Conservation (phyloP, 805 yeast genomes). For the Hanseniaspora occidentalis region DNA sequence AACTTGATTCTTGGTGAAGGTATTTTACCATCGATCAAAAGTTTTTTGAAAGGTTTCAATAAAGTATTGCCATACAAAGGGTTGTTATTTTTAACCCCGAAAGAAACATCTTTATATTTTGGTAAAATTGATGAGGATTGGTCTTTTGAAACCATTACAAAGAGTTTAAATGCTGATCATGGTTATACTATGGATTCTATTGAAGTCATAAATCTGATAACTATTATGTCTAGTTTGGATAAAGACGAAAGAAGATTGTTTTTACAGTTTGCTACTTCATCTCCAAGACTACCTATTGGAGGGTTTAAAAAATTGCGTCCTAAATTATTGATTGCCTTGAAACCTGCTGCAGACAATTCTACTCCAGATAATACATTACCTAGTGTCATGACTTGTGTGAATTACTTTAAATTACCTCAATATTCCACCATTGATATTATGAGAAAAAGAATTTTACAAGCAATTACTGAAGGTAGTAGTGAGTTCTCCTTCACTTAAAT, state of each 20-base stretch:
- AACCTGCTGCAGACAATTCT: constrained; percentile 53
- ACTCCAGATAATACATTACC: constrained; percentile 75
- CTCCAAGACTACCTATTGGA: constrained; percentile 87
- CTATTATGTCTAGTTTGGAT: constrained; percentile 44
- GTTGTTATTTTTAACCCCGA: constrained; percentile 55
- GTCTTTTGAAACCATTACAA: constrained; percentile 48
- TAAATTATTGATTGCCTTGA: constrained; percentile 74
- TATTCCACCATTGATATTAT: constrained; percentile 55
- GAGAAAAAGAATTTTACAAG: constrained; percentile 46
- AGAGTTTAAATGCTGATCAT: constrained; percentile 72
- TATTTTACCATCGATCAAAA: constrained; percentile 45
- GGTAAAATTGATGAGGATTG: constrained; percentile 85
- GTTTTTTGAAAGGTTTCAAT: constrained; percentile 72
- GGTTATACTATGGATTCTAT: constrained; percentile 68
- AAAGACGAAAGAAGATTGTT: constrained; percentile 52
- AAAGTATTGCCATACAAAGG: constrained; percentile 70
- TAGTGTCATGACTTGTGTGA: constrained; percentile 97
- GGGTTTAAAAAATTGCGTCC: constrained; percentile 81
- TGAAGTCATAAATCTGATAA: constrained; percentile 48
- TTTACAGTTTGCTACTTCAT: constrained; percentile 81
- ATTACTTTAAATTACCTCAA: constrained; percentile 79
- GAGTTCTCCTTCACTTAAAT: constrained; percentile 63
- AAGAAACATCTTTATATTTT: constrained; percentile 57
- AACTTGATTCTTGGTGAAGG: constrained; percentile 55
- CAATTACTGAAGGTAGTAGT: constrained; percentile 80